Percentiles rank a stretch among this genome's conserved stretches.
Conservation (phyloP, 2,329 filamentous ascomycete species). For the Botrytis aclada region DNA sequence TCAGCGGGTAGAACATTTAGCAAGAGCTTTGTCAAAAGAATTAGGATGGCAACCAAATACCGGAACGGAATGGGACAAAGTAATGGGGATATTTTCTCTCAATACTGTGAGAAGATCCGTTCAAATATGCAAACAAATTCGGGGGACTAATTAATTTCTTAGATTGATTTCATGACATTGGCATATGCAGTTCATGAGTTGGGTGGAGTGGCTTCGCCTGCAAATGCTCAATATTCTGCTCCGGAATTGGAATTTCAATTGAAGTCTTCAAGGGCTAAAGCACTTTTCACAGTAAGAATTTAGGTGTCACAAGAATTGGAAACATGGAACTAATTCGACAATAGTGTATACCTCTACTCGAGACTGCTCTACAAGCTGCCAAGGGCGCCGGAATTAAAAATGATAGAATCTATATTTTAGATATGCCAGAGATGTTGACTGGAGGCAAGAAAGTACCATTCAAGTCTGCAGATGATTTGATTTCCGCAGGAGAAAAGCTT, state of each 20-base stretch:
- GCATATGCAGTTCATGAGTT: constrained; percentile 72
- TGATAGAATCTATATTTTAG: constrained; percentile 70
- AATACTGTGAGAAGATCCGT: constrained; percentile 60
- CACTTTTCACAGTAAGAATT: constrained; percentile 72
- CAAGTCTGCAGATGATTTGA: constrained; percentile 72
- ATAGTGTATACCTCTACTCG: constrained; percentile 61
- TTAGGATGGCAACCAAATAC: constrained; percentile 68
- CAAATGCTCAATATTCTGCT: constrained; percentile 81
- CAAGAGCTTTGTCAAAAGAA: constrained; percentile 66
- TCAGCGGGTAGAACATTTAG: constrained; percentile 62
- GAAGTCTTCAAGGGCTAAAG: constrained; percentile 70
- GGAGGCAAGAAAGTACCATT: constrained; percentile 50
- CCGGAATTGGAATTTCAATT: constrained; percentile 83
- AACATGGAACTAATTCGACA: background rate
- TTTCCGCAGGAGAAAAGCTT: constrained; percentile 56
- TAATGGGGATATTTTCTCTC: constrained; percentile 71
- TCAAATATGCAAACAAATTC: background rate
- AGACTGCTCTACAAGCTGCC: constrained; percentile 65
- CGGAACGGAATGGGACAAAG: constrained; percentile 78
- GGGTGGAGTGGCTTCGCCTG: constrained; percentile 73
- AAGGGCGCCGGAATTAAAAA: constrained; percentile 64
- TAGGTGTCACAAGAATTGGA: constrained; percentile 40
- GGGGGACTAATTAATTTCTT: background rate
- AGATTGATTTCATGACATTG: constrained; percentile 73
- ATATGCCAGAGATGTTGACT: constrained; percentile 56